Evolutionary conservation across 495 filamentous ascomycete species (phyloP).

Genomic region (Penicillium coffeae): DNA sequence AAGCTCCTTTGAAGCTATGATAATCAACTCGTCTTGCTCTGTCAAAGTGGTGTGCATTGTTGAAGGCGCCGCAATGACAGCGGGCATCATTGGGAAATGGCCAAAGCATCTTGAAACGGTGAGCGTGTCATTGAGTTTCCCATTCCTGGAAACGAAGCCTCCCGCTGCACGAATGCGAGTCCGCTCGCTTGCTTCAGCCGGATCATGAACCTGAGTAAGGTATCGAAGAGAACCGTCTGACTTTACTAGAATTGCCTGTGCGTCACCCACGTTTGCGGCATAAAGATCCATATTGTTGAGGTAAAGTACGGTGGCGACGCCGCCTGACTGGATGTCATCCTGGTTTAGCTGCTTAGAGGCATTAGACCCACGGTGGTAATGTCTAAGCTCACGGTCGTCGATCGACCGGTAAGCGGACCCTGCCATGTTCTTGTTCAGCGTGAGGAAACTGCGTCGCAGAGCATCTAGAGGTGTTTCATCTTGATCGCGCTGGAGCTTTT

Average conservation of each 20-base stretch:
- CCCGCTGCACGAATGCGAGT: slow-evolving; percentile 90
- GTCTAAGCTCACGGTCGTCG: slow-evolving; percentile 61
- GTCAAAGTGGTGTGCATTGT: slow-evolving; percentile 73
- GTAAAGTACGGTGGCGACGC: slow-evolving; percentile 89
- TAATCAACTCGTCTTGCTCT: slow-evolving; percentile 89
- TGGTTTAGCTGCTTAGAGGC: slow-evolving; percentile 70
- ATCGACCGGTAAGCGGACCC: slow-evolving; percentile 77
- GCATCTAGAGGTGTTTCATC: slow-evolving; percentile 77
- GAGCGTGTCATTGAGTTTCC: slow-evolving; percentile 86
- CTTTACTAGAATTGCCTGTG: slow-evolving; percentile 88
- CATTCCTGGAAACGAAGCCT: slow-evolving; percentile 90
- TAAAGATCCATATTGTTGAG: slow-evolving; percentile 85
- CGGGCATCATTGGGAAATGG: slow-evolving; percentile 86
- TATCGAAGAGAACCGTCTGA: slow-evolving; percentile 75
- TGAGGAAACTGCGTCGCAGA: slow-evolving; percentile 77
- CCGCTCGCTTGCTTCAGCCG: slow-evolving; percentile 76
- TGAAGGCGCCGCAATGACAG: slow-evolving; percentile 86
- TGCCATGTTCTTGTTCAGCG: slow-evolving; percentile 90
- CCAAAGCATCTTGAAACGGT: slow-evolving; percentile 93
- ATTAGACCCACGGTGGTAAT: slow-evolving; percentile 64
- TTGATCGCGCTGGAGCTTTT: slow-evolving; percentile 45
- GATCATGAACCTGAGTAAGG: slow-evolving; percentile 88
- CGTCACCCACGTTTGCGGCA: slow-evolving; percentile 92
- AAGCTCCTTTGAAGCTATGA: slow-evolving; percentile 86
- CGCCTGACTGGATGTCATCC: slow-evolving; percentile 84